Evolutionary conservation across 805 yeast species (phyloP).

Genomic region (Yarrowia sp.): DNA sequence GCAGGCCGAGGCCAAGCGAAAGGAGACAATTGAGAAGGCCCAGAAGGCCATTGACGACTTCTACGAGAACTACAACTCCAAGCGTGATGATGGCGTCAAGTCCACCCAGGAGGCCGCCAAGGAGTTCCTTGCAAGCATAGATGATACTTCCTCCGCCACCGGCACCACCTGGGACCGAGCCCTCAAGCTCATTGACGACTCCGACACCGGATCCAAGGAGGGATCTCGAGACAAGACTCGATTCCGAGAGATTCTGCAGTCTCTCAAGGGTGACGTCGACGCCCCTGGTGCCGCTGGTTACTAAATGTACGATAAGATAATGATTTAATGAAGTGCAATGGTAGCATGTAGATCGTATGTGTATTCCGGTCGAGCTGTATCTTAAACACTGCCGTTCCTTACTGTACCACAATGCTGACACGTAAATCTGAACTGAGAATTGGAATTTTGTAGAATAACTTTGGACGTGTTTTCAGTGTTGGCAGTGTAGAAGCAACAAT

Average conservation of each 20-base stretch:
- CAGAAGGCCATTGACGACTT: constrained; percentile 83
- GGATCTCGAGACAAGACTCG: constrained; percentile 60
- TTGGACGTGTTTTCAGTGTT: no score
- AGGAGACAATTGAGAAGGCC: constrained; percentile 71
- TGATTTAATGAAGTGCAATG: constrained; percentile 4
- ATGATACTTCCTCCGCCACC: constrained; percentile 45
- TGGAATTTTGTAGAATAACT: no score
- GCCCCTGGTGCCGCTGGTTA: constrained; percentile 79
- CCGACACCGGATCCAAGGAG: constrained; percentile 47
- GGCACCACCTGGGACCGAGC: constrained; percentile 62
- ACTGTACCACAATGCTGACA: no score
- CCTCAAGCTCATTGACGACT: constrained; percentile 48
- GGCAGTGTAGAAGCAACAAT: no score
- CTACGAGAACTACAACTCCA: constrained; percentile 83
- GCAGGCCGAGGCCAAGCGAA: constrained; percentile 59
- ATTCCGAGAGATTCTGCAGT: constrained; percentile 61
- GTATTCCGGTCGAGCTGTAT: no score
- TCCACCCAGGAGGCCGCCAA: constrained; percentile 66
- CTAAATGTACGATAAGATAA: constrained; percentile 33
- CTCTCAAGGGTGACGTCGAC: constrained; percentile 63
- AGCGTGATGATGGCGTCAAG: constrained; percentile 67
- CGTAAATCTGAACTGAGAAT: no score
- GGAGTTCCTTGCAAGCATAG: constrained; percentile 70
- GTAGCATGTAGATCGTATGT: neutral
- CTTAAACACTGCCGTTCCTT: no score